Evolutionary conservation across 306 rosid genomes (phyloP), one percentile per base, ranked within the genome.

Genomic region (Hippophae tibetana): DNA sequence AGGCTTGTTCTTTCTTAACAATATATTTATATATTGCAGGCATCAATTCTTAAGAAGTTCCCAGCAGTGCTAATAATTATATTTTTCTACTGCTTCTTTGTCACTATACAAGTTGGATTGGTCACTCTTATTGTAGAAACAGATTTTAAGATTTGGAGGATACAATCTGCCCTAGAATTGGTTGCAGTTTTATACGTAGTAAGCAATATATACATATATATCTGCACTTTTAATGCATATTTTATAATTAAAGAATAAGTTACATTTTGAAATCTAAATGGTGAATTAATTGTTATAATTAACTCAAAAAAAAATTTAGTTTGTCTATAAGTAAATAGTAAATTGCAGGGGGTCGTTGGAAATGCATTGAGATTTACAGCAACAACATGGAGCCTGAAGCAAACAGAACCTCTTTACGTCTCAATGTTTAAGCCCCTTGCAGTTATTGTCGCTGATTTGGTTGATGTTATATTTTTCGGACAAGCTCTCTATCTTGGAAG

Each of bases 381-480:
- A 2, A 49, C 7, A 2, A 49, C 53, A 12, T 49, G 53, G 53
- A 5, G 26, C 26, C 18, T 49, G 9, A 6, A 49, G 53, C n/a
- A 23, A 6, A 49, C n/a, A 12, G 53, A 25, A 13, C 53, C 53
- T n/a, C 7, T n/a, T 6, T 49, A n/a, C 6, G 53, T 49, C 53
- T 49, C 53, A 49, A 49, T 13, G 14, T 49, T 49, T 23, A 49
- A 49, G 13, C 53, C 53, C 26, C 53, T 49, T 49, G 53, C 53
- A 12, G 7, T 49, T 49, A 7, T 49, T 8, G 13, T 49, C 13
- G 14, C 26, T 5, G 53, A 49, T 3, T 5, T 49, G 8, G 18
- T 49, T 8, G 53, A 49, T 13, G 53, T 49, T 12, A 49, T 23
- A 2, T 12, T 49, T 49, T 49, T 13, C n/a, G 53, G 53, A 49